Evolutionary conservation across 305 asterid species (phyloP).

Genomic region (Solanum hybrid): DNA sequence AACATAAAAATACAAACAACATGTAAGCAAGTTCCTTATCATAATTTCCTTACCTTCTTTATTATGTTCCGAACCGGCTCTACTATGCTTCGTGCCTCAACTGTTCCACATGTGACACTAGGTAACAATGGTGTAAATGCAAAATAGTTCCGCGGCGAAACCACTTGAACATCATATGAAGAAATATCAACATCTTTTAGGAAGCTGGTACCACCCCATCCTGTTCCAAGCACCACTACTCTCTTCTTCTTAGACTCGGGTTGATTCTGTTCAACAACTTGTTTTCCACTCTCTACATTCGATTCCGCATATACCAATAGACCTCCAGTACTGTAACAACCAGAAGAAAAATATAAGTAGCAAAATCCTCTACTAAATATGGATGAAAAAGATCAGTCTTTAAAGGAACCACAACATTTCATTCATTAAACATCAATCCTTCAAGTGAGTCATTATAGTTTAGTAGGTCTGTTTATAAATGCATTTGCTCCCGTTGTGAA

Average conservation of each 20-base stretch:
- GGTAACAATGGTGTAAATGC: constrained; percentile 44
- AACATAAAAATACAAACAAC: not conserved
- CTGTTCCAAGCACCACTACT: constrained; percentile 47
- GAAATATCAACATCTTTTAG: constrained; percentile 30
- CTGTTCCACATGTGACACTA: constrained; percentile 43
- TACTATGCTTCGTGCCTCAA: constrained; percentile 37
- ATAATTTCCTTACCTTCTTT: constrained; percentile 17
- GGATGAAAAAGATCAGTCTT: not conserved
- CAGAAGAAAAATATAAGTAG: constrained; percentile 10
- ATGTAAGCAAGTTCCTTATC: not conserved
- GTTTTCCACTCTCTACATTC: constrained; percentile 6
- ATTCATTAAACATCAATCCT: not conserved
- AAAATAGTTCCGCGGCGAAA: constrained; percentile 37
- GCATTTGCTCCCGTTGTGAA: not conserved
- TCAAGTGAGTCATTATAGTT: not conserved
- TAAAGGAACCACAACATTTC: not conserved
- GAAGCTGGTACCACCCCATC: constrained; percentile 50
- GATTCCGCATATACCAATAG: constrained; percentile 60
- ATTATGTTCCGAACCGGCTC: constrained; percentile 45
- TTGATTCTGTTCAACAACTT: not conserved
- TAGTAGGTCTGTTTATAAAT: not conserved
- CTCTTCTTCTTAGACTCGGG: constrained; percentile 12
- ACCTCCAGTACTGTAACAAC: constrained; percentile 64
- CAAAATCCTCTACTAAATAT: not conserved
- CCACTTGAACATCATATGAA: constrained; percentile 27